phyloP scores from a whole-genome alignment of 1,139 yeast species.

The Candida buenavistaensis region DNA sequence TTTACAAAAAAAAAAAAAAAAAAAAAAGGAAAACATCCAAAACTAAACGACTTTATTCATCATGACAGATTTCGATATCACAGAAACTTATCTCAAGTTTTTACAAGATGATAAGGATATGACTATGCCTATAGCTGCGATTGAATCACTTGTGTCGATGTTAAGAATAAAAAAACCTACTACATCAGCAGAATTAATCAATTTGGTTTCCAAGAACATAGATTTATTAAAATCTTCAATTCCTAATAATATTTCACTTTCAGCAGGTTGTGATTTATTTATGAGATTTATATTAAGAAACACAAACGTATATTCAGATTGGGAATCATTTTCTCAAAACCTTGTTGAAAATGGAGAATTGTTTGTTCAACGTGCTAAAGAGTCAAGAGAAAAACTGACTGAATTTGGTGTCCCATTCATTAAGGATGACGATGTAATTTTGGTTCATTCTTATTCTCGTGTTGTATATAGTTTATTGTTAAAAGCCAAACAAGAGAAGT shows the following conservation, averaged over 20 bases:
- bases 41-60: too few relatives aligned
- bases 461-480: conserved; percentile 78
- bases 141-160: conserved; percentile 87
- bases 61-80: conserved; percentile 61
- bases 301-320: conserved; percentile 85
- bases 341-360: conserved; percentile 91
- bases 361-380: conserved; percentile 90
- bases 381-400: conserved; percentile 84
- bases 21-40: too few relatives aligned
- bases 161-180: conserved; percentile 80
- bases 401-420: conserved; percentile 85
- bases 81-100: conserved; percentile 73
- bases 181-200: conserved; percentile 90
- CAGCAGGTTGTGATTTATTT: conserved; percentile 97
- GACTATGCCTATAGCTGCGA: conserved; percentile 99
- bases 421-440: conserved; percentile 85
- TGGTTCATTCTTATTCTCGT: conserved; percentile 91
- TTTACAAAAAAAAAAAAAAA: background rate
- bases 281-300: conserved; percentile 90
- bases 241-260: conserved; percentile 85
- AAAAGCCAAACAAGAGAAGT: conserved; percentile 68
- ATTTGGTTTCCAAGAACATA: conserved; percentile 74
- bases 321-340: conserved; percentile 92
- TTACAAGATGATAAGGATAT: conserved; percentile 86
- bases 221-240: conserved; percentile 73